Conservation (phyloP, 371 early-diverging fungal species). For the Quaeritorhiza haematococci region DNA sequence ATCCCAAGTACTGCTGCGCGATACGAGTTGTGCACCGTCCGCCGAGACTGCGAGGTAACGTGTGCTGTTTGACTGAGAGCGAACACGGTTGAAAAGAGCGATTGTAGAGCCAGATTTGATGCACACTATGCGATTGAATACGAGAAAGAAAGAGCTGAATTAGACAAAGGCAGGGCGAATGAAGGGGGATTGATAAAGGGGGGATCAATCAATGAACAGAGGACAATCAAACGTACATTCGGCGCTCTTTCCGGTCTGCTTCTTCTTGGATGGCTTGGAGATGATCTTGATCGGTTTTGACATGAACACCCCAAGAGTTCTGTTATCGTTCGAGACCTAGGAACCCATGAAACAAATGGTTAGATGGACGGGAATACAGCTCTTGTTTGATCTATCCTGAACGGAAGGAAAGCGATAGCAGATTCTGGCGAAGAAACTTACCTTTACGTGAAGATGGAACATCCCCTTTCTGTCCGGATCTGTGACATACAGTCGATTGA, state of each 20-base stretch:
- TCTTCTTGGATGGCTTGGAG: slow-evolving; percentile 73
- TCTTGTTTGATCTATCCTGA: not conserved
- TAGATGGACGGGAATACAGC: not conserved
- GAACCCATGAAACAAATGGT: no score
- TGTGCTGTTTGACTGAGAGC: slow-evolving; percentile 44
- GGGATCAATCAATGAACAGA: not conserved
- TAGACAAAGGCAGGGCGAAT: not conserved
- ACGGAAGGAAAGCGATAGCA: not conserved
- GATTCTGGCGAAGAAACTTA: no score
- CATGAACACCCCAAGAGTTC: slow-evolving; percentile 30
- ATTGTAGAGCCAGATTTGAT: slow-evolving; percentile 45
- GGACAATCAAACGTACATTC: slow-evolving; percentile 12
- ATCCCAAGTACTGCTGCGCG: slow-evolving; percentile 77
- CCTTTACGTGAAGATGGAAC: slow-evolving; percentile 66
- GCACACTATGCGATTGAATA: no score
- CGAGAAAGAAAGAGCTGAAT: slow-evolving; percentile 6
- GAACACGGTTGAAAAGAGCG: slow-evolving; percentile 37
- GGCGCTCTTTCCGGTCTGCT: slow-evolving; percentile 58
- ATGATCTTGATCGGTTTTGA: slow-evolving; percentile 51
- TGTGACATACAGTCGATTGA: slow-evolving; percentile 77
- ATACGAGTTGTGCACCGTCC: slow-evolving; percentile 62
- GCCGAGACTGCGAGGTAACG: slow-evolving; percentile 28
- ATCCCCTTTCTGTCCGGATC: slow-evolving; percentile 79
- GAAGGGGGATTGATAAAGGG: no score
- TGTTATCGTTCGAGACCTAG: no score